Evolutionary conservation across 2,329 filamentous ascomycete species (phyloP), one percentile per base, ranked within the genome.

Genomic region (Clathrospora elynae): DNA sequence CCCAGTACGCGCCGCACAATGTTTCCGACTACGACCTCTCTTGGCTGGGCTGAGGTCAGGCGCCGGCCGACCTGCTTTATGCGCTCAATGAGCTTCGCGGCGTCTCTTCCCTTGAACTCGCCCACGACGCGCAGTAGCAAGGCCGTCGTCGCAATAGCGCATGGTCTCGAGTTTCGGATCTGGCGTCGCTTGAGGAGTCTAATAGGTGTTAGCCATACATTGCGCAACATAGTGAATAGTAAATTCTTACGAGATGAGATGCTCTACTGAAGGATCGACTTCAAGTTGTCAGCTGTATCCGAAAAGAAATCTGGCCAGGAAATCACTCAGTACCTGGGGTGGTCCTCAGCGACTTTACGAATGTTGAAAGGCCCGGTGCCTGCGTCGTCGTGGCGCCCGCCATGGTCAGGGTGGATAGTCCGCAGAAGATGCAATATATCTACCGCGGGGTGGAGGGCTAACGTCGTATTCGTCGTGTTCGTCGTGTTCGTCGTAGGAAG

Each of bases 21-120:
- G 64, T 99, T 99, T 37, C 90, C 92, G 30, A 96, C 90, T 4
- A 90, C 89, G 58, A 96, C 85, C 73, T 97, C 93, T 48, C 87
- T 83, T 11, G 92, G 92, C 61, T 95, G 90, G 6, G 93, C 91
- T 41, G 86, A 82, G 23, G 87, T 85, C 29, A 99, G 78, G 41
- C 84, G 82, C 57, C 84, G 81, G 42, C 93, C 93, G 16, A 92
- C 84, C 46, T 84, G 80, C 53, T 88, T 85, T 49, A 99, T 85
- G 54, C 88, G 85, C 58, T 86, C 82, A 46, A 97, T 83, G 35
- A 99, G 83, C 61, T 86, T 84, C 35, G 84, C 81, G 32, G 90
- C 85, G 68, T 92, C 87, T 49, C 80, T 79, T 74, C 86, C 91
- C 68, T 86, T 88, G 57, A 87, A 87, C 53, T 85, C 85, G 22